These are phyloP conservation scores for Chlorencoelia australis DNA, from an alignment of 2,329 filamentous ascomycete species.

Conservation along the genomic window DNA sequence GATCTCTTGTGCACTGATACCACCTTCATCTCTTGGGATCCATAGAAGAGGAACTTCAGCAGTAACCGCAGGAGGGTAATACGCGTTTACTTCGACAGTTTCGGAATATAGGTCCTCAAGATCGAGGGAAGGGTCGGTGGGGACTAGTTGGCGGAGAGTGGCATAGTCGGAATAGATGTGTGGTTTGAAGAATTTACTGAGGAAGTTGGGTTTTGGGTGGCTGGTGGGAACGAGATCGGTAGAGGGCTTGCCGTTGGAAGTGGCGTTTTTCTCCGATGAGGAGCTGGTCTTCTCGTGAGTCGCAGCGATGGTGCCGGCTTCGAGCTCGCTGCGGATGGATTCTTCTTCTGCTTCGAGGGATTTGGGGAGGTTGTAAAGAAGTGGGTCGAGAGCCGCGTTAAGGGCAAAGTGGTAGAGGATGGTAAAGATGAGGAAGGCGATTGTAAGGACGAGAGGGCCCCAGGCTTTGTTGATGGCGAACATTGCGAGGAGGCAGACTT, in stretches of 20 bases:
- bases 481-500: conserved; percentile 75
- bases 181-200: conserved; percentile 65
- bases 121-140: conserved; percentile 34
- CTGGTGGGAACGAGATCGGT: conserved; percentile 23
- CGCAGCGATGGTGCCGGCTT: conserved; percentile 10
- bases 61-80: conserved; percentile 61
- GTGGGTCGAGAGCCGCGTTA: conserved; percentile 61
- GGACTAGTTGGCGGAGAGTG: conserved; percentile 59
- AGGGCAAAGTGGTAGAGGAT: conserved; percentile 66
- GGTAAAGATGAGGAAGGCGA: conserved; percentile 66
- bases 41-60: conserved; percentile 61
- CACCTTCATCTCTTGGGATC: conserved; percentile 68
- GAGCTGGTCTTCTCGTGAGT: conserved; percentile 18
- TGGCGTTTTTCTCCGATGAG: not conserved
- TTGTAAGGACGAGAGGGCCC: conserved; percentile 65
- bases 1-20: conserved; percentile 70
- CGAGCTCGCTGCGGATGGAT: conserved; percentile 20
- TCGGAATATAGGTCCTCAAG: conserved; percentile 48
- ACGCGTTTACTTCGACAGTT: conserved; percentile 56
- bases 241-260: not conserved
- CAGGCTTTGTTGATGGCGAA: conserved; percentile 61
- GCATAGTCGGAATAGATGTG: conserved; percentile 67
- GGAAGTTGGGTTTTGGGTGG: conserved; percentile 42
- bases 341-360: conserved; percentile 53
- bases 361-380: conserved; percentile 70